Base-by-base conservation (phyloP, 345 rosid species). In the Euphorbia lathyris region DNA sequence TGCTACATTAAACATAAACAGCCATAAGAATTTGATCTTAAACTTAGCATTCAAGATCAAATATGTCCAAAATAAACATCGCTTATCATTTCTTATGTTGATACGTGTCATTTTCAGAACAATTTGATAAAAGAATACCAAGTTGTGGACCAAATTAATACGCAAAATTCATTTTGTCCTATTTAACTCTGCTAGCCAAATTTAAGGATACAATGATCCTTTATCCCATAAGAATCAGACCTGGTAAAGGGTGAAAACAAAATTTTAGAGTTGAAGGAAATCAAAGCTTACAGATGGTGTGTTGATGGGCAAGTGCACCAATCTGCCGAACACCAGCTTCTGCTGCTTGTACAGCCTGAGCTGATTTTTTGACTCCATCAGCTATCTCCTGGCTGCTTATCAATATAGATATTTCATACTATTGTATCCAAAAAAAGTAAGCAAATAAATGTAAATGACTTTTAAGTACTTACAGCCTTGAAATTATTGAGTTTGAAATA, bases 341-440 rank as follows among this genome's bases (percentile, higher is more conserved):
- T 13, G 97, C 98, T 63, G 93, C 93, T 73, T 89, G 89, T 65
- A 92, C 97, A 58, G 81, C 94, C 87, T 90, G 81, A 64, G 98
- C 85, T 67, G 99, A 95, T 85, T 92, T 95, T 74, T 86, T 84
- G 67, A 90, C 85, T 56, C 98, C 99, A 65, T 90, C 96, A 58
- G 86, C 66, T 76, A 95, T 86, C 74, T 92, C 99, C 73, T 92
- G 97, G 86, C 99, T 95, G 78, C 42, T 64, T 56, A 36, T 7
- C 69, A 75, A 50, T 19, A 42, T 25, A 23, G 23, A 47, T 0
- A 58, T 27, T 66, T 26, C 8, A 8, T 7, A 72, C 23, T 45
- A 47, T 38, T 43, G 0, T 27, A 58, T 0, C 22, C 12, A 60
- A 42, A 17, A 58, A 26, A 58, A 3, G 3, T 40, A 29, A 36